phyloP scores from a whole-genome alignment of 805 yeast genomes.

The Kodamaea kakaduensis region DNA sequence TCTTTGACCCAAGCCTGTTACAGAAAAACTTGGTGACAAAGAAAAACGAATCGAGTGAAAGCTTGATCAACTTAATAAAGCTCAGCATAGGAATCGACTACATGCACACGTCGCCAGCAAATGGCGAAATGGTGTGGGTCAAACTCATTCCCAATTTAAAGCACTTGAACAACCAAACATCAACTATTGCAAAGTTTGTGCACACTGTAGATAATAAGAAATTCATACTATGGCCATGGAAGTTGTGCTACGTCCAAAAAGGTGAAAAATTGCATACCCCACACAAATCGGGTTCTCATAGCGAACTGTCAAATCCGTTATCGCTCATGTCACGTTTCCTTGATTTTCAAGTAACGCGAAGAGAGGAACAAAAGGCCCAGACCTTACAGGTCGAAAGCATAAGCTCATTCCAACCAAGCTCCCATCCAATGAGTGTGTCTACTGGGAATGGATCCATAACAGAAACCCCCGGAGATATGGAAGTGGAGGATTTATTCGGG shows the following conservation, averaged over 20 bases:
- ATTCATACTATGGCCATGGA: constrained; percentile 69
- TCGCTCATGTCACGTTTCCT: constrained; percentile 33
- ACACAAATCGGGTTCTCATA: constrained; percentile 7
- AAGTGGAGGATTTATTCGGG: constrained; percentile 30
- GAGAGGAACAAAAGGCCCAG: neutral
- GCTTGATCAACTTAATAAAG: constrained; percentile 29
- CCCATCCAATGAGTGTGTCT: constrained; percentile 1
- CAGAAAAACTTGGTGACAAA: constrained; percentile 17
- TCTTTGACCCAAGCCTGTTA: constrained; percentile 29
- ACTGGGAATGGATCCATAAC: constrained; percentile 1
- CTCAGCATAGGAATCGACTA: constrained; percentile 33
- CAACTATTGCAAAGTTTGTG: constrained; percentile 55
- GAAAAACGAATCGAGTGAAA: constrained; percentile 21
- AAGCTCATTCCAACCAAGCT: neutral
- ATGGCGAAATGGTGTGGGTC: constrained; percentile 49
- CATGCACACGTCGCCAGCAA: constrained; percentile 11
- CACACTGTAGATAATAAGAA: constrained; percentile 51
- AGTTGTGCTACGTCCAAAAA: constrained; percentile 58
- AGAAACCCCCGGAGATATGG: constrained; percentile 19
- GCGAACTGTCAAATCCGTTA: constrained; percentile 24
- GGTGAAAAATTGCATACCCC: constrained; percentile 20
- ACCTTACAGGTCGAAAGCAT: neutral
- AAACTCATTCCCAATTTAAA: constrained; percentile 63
- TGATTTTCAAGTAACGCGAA: constrained; percentile 18
- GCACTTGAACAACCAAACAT: constrained; percentile 66